phyloP scores from a whole-genome alignment of 192 early-diverging fungal species.

The Paraglomus brasilianum region DNA sequence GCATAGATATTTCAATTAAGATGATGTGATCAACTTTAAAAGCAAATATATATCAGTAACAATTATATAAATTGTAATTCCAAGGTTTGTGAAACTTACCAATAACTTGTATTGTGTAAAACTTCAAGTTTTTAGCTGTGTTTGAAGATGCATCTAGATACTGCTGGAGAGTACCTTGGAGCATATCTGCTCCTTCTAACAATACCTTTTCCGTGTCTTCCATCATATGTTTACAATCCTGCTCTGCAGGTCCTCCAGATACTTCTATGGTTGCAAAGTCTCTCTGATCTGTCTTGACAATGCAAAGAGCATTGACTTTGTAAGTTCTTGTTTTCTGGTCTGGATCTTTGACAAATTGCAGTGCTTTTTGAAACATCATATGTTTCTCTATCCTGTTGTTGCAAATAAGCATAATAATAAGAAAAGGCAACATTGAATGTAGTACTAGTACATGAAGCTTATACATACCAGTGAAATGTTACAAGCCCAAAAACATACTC shows the following conservation, averaged over 20 bases:
- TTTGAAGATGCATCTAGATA: slow-evolving; percentile 20
- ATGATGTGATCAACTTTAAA: slow-evolving; percentile 18
- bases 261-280: slow-evolving; percentile 9
- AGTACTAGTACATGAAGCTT: neutral
- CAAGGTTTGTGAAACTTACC: slow-evolving; percentile 13
- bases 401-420: slow-evolving; percentile 16
- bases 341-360: slow-evolving; percentile 19
- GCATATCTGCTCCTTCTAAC: slow-evolving; percentile 9
- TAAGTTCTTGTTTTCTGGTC: neutral
- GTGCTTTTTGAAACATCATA: slow-evolving; percentile 14
- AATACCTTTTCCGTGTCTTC: slow-evolving; percentile 6
- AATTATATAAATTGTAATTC: neutral
- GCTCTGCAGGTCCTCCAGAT: slow-evolving; percentile 9
- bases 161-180: slow-evolving; percentile 9
- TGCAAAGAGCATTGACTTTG: neutral
- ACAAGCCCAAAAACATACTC: slow-evolving; percentile 20
- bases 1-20: slow-evolving; percentile 17
- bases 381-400: slow-evolving; percentile 14
- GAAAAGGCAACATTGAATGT: slow-evolving; percentile 11
- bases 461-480: slow-evolving; percentile 23
- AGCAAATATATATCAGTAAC: slow-evolving; percentile 6
- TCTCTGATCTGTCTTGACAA: slow-evolving; percentile 19
- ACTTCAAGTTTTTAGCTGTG: slow-evolving; percentile 9
- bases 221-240: slow-evolving; percentile 1
- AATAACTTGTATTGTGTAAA: slow-evolving; percentile 28